Evolutionary conservation across 2,329 filamentous ascomycete species (phyloP), one percentile per base, ranked within the genome.

Genomic region (Neodidymelliopsis sp.): DNA sequence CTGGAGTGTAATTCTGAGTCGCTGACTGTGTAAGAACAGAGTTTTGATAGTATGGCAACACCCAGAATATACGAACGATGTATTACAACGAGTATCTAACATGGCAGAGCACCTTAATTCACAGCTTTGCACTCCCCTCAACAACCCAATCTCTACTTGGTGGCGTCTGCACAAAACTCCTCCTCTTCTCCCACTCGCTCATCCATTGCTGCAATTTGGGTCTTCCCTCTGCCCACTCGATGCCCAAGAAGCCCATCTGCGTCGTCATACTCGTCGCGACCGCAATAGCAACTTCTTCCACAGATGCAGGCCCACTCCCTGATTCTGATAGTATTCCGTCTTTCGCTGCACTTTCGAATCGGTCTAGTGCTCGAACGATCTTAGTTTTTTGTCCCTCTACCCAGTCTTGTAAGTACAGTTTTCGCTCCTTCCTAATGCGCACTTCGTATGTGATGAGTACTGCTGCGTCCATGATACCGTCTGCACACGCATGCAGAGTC

Each of bases 401-500:
- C 66, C 67, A 70, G 23, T 63, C 62, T 8, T 58, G 49, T 13
- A 68, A 64, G 11, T 50, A 49, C 4, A 70, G 13, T 0, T 57
- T 56, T 4, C 53, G 53, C 23, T 57, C 54, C 23, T 63, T 60
- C 1, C 66, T 57, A 24, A 70, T 66, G 10, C 54, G 57, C 5
- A 60, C 36, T 37, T 70, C 66, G 28, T 62, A 69, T 4, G 52
- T 59, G 11, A 67, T 57, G 5, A 69, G 55, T 3, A 69, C 57
- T 2, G 47, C 56, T 11, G 66, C 67, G 36, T 70, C 66, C 57
- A 67, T 60, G 23, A 69, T 66, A 0, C 63, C 66, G 27, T 69
- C 63, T 15, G 63, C 67, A 19, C 55, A 59, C 1, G 65, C 63
- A 29, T 66, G 56, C 8, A 69, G 48, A 0, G 62, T 57, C n/a